Percentiles rank a stretch among this genome's conserved stretches.
Evolutionary conservation across 148 eudicot species (phyloP).

Genomic region (Nepenthes gracilis): DNA sequence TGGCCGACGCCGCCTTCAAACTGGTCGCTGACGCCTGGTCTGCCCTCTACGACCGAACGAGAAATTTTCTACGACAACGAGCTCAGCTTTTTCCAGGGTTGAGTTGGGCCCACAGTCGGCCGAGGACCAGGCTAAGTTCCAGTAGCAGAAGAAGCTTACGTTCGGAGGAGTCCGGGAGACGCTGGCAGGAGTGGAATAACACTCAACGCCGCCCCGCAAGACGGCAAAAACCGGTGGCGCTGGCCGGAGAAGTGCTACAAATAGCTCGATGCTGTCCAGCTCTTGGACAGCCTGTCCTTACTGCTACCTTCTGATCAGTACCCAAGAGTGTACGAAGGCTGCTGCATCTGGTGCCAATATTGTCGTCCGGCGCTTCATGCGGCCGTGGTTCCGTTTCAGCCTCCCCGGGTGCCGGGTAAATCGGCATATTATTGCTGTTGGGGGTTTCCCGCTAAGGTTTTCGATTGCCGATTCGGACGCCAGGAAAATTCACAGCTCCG

Average conservation of each 20-base stretch:
- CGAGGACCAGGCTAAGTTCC: not conserved
- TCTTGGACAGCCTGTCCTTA: constrained; percentile 94
- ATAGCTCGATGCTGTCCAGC: constrained; percentile 2
- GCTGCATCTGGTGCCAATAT: constrained; percentile 61
- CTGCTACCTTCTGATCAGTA: constrained; percentile 62
- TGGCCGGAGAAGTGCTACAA: not conserved
- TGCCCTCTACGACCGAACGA: constrained; percentile 27
- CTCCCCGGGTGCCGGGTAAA: constrained; percentile 57
- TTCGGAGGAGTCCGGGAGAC: constrained; percentile 21
- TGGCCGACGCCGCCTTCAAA: constrained; percentile 64
- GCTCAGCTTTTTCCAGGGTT: constrained; percentile 25
- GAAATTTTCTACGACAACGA: constrained; percentile 34
- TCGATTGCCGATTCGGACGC: not conserved
- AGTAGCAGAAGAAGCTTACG: constrained; percentile 22
- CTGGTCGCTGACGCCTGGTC: constrained; percentile 77
- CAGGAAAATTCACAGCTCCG: not conserved
- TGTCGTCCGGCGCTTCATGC: constrained; percentile 67
- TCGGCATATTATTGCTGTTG: constrained; percentile 80
- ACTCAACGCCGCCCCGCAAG: not conserved
- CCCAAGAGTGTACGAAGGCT: constrained; percentile 38
- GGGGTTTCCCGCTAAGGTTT: constrained; percentile 72
- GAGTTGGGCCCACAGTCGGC: constrained; percentile 20
- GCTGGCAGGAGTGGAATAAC: not conserved
- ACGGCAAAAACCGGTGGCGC: constrained; percentile 5
- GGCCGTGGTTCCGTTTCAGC: constrained; percentile 29